A percentile compares a stretch with the other conserved stretches of the same genome.
These are phyloP conservation scores for Hansenula sp. DNA, from an alignment of 1,139 yeast species.

Conservation along the genomic window DNA sequence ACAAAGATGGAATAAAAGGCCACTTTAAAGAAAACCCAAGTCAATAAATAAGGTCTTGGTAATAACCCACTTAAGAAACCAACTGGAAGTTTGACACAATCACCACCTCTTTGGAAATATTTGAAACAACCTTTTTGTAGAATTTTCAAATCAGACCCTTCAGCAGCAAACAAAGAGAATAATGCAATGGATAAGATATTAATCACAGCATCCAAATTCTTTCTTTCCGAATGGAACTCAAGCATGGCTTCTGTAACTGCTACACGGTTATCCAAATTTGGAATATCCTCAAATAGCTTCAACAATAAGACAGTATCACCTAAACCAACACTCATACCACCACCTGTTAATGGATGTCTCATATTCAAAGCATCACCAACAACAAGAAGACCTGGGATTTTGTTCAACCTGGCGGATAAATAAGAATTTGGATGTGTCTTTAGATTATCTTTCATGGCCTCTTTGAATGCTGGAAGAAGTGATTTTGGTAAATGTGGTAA, in stretches of 20 bases:
- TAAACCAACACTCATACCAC: constrained; percentile 98
- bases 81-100: constrained; percentile 73
- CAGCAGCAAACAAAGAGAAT: constrained; percentile 88
- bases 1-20: constrained; percentile 79
- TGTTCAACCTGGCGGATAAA: constrained; percentile 67
- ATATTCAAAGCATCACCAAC: constrained; percentile 94
- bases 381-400: constrained; percentile 73
- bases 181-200: constrained; percentile 90
- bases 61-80: constrained; percentile 79
- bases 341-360: constrained; percentile 99
- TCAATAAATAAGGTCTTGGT: constrained; percentile 69
- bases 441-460: constrained; percentile 52
- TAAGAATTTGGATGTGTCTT: constrained; percentile 94
- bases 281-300: constrained; percentile 51
- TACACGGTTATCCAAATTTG: constrained; percentile 56
- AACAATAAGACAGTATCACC: constrained; percentile 77
- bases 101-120: constrained; percentile 84
- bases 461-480: constrained; percentile 61
- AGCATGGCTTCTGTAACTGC: constrained; percentile 50
- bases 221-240: constrained; percentile 74
- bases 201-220: constrained; percentile 75
- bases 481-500: constrained; percentile 65
- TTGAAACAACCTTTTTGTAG: constrained; percentile 87
- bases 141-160: constrained; percentile 55
- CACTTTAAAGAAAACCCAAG: constrained; percentile 85